These are phyloP conservation scores for Lathyrus aphaca DNA, from an alignment of 306 rosid genomes.

Conservation along the genomic window DNA sequence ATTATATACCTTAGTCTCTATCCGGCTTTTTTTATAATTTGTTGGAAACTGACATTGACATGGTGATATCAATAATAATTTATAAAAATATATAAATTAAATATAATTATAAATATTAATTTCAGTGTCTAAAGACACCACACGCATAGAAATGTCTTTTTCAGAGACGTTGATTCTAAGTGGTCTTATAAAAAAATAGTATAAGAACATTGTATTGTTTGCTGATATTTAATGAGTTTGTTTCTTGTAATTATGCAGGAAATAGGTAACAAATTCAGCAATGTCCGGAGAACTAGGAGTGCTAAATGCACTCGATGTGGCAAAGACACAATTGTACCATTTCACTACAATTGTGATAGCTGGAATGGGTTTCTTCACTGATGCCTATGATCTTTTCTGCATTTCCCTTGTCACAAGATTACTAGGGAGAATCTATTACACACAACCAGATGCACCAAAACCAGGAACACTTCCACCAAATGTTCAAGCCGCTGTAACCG, in stretches of 20 bases:
- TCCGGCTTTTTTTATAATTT: background rate
- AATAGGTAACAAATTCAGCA: conserved; percentile 24
- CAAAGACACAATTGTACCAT: conserved; percentile 75
- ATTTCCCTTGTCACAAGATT: conserved; percentile 69
- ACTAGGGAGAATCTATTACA: conserved; percentile 64
- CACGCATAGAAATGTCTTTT: no score
- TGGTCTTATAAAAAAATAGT: no score
- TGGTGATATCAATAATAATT: no score
- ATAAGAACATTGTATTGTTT: no score
- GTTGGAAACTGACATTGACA: background rate
- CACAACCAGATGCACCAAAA: background rate
- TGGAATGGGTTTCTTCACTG: conserved; percentile 93
- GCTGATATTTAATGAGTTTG: no score
- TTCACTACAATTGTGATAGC: conserved; percentile 83
- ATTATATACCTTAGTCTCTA: background rate
- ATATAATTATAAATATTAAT: no score
- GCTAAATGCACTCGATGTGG: conserved; percentile 72
- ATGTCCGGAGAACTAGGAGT: conserved; percentile 60
- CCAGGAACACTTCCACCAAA: conserved; percentile 71
- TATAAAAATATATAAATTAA: no score
- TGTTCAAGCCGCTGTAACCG: conserved; percentile 63
- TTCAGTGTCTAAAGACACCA: no score
- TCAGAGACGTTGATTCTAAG: no score
- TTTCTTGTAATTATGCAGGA: conserved; percentile 13
- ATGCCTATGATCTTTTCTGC: conserved; percentile 81